These are phyloP conservation scores for Candida xiaguanensis DNA, from an alignment of 805 yeast species.

Conservation along the genomic window DNA sequence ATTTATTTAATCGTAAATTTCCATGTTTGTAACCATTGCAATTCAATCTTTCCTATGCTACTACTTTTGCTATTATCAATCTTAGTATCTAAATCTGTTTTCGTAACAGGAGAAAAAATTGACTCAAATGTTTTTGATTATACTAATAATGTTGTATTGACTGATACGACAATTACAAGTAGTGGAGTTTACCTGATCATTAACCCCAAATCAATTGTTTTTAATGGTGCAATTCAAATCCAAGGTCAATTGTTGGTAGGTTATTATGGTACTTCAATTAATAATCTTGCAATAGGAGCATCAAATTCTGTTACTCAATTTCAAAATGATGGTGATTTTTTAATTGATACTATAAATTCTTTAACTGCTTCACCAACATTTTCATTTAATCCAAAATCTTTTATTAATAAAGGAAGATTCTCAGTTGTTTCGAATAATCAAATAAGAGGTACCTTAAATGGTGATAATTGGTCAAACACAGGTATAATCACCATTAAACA, in stretches of 20 bases:
- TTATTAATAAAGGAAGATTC: slow-evolving; percentile 2
- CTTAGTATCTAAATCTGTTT: neutral
- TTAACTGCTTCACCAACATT: neutral
- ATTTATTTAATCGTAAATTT: no score
- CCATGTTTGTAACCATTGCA: no score
- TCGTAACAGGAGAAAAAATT: neutral
- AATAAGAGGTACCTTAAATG: neutral
- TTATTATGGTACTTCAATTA: neutral
- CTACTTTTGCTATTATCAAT: neutral
- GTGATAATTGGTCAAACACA: slow-evolving; percentile 1
- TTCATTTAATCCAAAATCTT: neutral
- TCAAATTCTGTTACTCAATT: neutral
- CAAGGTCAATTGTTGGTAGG: slow-evolving; percentile 2
- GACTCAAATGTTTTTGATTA: neutral
- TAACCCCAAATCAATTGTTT: neutral
- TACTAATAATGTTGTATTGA: neutral
- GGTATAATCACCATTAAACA: slow-evolving; percentile 3
- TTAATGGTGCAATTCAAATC: neutral
- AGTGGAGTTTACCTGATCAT: slow-evolving; percentile 1
- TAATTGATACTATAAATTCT: slow-evolving; percentile 3
- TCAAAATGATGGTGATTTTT: slow-evolving; percentile 4
- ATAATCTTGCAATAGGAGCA: neutral
- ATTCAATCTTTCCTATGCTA: neutral
- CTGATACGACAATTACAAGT: slow-evolving; percentile 1
- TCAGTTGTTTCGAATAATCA: slow-evolving; percentile 2